Conservation (phyloP, 2,329 filamentous ascomycete species). For the Pseudopyricularia cyperi region DNA sequence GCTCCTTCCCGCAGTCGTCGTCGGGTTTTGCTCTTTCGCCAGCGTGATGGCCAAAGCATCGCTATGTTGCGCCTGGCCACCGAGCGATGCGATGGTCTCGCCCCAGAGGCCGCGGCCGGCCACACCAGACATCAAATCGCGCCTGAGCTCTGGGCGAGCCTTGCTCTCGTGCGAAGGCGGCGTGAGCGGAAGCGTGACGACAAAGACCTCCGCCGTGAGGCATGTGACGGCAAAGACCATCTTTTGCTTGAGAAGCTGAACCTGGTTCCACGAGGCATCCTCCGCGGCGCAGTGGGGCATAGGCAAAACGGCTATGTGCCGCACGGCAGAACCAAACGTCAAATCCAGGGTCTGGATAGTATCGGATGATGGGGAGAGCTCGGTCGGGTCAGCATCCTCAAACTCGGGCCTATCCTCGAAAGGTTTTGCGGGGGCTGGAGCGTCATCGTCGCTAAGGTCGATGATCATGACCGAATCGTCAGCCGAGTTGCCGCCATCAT, state of each 20-base stretch:
- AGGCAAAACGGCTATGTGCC: constrained; percentile 43
- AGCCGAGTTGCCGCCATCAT: constrained; percentile 30
- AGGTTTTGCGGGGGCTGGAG: constrained; percentile 10
- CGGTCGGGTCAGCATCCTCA: constrained; percentile 33
- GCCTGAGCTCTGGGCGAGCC: constrained; percentile 36
- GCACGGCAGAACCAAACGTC: constrained; percentile 40
- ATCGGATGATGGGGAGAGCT: constrained; percentile 34
- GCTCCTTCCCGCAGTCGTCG: constrained; percentile 13
- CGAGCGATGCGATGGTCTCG: constrained; percentile 40
- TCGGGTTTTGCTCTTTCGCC: constrained; percentile 6
- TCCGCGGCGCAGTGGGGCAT: constrained; percentile 33
- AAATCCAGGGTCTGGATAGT: constrained; percentile 49
- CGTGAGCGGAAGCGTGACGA: constrained; percentile 46
- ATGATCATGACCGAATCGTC: constrained; percentile 48
- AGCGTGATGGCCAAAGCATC: constrained; percentile 41
- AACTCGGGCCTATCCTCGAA: constrained; percentile 46
- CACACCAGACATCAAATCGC: constrained; percentile 35
- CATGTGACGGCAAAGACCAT: constrained; percentile 51
- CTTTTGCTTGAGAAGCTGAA: constrained; percentile 37
- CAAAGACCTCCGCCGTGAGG: constrained; percentile 40
- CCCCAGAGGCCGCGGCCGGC: constrained; percentile 52
- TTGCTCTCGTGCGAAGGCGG: constrained; percentile 50
- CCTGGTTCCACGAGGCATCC: constrained; percentile 30
- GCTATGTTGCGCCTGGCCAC: constrained; percentile 37
- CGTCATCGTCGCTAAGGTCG: constrained; percentile 47